phyloP scores from a whole-genome alignment of 73 alveolate genomes.

The Stentor coeruleus region DNA sequence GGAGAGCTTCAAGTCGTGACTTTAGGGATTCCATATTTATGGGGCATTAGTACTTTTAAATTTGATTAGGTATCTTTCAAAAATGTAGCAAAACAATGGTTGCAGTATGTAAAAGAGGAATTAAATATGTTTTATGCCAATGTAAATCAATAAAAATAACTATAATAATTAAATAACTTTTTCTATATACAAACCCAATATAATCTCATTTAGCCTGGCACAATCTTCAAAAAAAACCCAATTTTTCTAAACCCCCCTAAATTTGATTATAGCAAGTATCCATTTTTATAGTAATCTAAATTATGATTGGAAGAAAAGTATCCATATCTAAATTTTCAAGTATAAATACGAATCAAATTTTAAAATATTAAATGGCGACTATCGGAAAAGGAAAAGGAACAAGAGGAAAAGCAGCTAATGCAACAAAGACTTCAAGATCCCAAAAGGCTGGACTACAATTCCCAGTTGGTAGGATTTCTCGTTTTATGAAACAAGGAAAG shows the following conservation, averaged over 20 bases:
- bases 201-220: too few species aligned
- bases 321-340: background rate
- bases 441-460: slow-evolving; percentile 76
- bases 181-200: too few species aligned
- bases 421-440: slow-evolving; percentile 26
- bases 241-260: slow-evolving; percentile 3
- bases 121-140: too few species aligned
- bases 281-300: background rate
- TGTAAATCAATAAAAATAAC: too few species aligned
- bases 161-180: too few species aligned
- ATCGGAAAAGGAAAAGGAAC: slow-evolving; percentile 29
- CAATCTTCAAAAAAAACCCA: background rate
- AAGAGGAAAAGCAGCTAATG: slow-evolving; percentile 24
- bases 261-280: too few species aligned
- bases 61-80: too few species aligned
- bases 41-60: too few species aligned
- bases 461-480: slow-evolving; percentile 78
- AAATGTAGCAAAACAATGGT: too few species aligned
- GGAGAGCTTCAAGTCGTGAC: background rate
- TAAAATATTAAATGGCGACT: background rate
- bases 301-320: background rate
- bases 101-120: too few species aligned
- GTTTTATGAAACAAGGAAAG: slow-evolving; percentile 62
- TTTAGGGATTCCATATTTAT: too few species aligned
- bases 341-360: too few species aligned